Evolutionary conservation across 2,329 filamentous ascomycete genomes (phyloP), one percentile per base, ranked within the genome.

Genomic region (Emergomyces pasteurianus): DNA sequence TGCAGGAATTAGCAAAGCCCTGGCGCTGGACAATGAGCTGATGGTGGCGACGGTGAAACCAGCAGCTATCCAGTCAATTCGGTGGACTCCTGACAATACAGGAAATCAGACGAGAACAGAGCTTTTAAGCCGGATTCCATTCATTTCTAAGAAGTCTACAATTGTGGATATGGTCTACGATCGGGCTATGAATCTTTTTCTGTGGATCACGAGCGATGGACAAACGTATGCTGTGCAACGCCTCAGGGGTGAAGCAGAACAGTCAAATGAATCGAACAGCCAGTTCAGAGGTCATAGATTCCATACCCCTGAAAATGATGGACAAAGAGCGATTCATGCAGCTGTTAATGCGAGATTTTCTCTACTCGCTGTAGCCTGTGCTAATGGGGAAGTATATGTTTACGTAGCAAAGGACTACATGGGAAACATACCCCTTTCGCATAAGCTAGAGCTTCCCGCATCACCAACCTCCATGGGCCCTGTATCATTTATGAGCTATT

Each of bases 281-380:
- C 79, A 95, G 0, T 99, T 97, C 73, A 87, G 87, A 63, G 94
- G 94, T 0, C 87, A 95, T 71, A 94, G 90, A 71, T 97, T 99
- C 70, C 92, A 97, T 69, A 80, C 78, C 0, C 90, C 92, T 0
- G 78, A 84, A 58, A 77, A 76, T 18, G 74, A 83, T 0, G 76
- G 77, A 5, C 81, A 85, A 31, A 78, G 81, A 67, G 92, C 90
- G 1, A 78, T 85, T 1, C 87, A 85, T 63, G 88, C 89, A 52
- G 86, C 91, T 4, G 90, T 99, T 67, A 97, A 99, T 74, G 92
- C 94, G 6, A 83, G 92, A 8, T 99, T 99, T 73, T 99, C 94
- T 0, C 79, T 99, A 10, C 86, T 99, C 64, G 92, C 92, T 1
- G 83, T 97, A 23, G 92, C 89, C 14, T 95, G 90, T 68, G 80